These are phyloP conservation scores for Aspergillus hortae DNA, from an alignment of 2,329 filamentous ascomycete genomes.

Conservation along the genomic window DNA sequence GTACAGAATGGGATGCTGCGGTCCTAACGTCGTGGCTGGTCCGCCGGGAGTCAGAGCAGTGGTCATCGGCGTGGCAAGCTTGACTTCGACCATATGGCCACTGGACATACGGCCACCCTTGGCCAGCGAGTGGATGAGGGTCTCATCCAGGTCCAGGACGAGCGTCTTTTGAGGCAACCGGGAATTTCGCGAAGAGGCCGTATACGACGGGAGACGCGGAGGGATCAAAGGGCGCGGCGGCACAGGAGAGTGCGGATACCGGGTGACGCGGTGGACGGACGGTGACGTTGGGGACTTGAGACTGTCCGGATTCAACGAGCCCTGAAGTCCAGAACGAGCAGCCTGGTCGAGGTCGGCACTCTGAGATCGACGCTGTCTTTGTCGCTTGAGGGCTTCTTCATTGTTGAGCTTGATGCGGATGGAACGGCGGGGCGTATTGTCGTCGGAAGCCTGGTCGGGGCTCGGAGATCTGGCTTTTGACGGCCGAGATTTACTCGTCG, in stretches of 20 bases:
- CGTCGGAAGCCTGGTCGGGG: constrained; percentile 48
- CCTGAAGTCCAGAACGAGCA: constrained; percentile 24
- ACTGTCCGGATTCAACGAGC: constrained; percentile 67
- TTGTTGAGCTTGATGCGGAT: constrained; percentile 88
- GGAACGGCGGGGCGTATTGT: constrained; percentile 69
- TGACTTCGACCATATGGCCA: constrained; percentile 98
- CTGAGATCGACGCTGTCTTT: constrained; percentile 45
- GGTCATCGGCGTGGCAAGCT: constrained; percentile 52
- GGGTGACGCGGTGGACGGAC: constrained; percentile 66
- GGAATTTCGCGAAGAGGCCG: constrained; percentile 45
- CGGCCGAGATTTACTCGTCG: constrained; percentile 21
- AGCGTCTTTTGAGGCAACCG: constrained; percentile 78
- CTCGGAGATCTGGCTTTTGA: constrained; percentile 25
- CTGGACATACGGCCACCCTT: constrained; percentile 94
- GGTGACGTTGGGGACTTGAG: constrained; percentile 93
- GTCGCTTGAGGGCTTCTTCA: constrained; percentile 71
- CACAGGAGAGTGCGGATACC: constrained; percentile 84
- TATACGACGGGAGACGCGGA: constrained; percentile 82
- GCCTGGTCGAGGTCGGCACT: constrained; percentile 26
- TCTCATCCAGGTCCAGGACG: constrained; percentile 94
- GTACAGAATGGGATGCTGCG: constrained; percentile 94
- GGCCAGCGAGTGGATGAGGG: constrained; percentile 94
- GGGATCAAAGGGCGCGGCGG: constrained; percentile 89
- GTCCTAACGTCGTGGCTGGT: constrained; percentile 65
- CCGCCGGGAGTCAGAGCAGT: constrained; percentile 43